phyloP scores from a whole-genome alignment of 305 asterid species.

The Solanum hybrid region DNA sequence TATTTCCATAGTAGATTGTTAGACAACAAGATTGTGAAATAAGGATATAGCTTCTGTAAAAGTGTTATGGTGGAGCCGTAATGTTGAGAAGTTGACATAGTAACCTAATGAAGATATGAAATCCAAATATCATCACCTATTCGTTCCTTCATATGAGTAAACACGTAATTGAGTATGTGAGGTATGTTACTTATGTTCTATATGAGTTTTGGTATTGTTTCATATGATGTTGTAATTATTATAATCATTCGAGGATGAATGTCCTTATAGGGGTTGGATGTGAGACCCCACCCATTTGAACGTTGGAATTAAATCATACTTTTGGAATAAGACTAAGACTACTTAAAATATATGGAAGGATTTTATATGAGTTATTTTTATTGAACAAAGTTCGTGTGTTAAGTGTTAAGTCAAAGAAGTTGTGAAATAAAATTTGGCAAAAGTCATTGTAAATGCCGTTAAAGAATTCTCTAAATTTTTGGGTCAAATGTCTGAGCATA shows the following conservation, averaged over 20 bases:
- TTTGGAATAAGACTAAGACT: background rate
- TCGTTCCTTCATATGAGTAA: background rate
- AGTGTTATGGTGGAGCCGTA: background rate
- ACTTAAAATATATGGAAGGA: background rate
- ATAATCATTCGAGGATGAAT: background rate
- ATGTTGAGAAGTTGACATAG: background rate
- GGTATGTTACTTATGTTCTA: background rate
- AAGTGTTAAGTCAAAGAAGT: background rate
- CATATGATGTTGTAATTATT: background rate
- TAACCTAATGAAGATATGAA: background rate
- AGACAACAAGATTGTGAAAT: background rate
- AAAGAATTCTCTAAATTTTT: background rate
- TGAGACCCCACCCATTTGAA: background rate
- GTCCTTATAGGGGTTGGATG: background rate
- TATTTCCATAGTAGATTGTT: background rate
- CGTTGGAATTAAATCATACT: background rate
- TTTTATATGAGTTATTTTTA: background rate
- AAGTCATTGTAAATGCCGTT: background rate
- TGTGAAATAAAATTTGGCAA: background rate
- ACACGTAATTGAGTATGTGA: background rate
- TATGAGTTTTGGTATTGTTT: background rate
- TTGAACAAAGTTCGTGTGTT: background rate
- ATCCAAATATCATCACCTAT: background rate
- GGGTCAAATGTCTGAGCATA: background rate
- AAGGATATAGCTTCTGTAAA: background rate